phyloP scores from a whole-genome alignment of 352 stramenopile genomes.

The Phytophthora idaei region DNA sequence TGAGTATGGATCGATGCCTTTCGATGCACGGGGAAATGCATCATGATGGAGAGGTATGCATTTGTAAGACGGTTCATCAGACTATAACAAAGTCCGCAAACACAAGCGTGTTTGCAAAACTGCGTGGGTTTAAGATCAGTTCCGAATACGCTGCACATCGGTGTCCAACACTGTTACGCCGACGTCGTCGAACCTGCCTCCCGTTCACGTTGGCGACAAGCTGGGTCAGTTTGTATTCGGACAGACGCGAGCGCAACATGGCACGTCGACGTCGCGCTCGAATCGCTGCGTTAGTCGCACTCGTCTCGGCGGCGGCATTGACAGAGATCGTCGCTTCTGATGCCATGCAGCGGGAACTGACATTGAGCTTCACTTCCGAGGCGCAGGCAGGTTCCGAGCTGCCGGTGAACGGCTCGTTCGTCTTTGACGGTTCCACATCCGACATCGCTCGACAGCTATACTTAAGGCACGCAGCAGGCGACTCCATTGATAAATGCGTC shows the following conservation, averaged over 20 bases:
- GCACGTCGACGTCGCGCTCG: slow-evolving; percentile 21
- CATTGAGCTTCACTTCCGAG: slow-evolving; percentile 26
- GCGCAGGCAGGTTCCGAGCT: slow-evolving; percentile 16
- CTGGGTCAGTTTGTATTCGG: slow-evolving; percentile 26
- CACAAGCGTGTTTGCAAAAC: not conserved
- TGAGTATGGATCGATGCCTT: slow-evolving; percentile 10
- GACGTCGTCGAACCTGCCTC: slow-evolving; percentile 6
- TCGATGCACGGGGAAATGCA: slow-evolving; percentile 5
- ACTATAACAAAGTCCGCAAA: not conserved
- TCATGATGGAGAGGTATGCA: slow-evolving; percentile 21
- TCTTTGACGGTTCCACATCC: slow-evolving; percentile 38
- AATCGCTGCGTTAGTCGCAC: slow-evolving; percentile 7
- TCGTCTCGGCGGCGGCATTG: slow-evolving; percentile 8
- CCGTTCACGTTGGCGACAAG: slow-evolving; percentile 11
- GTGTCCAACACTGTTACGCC: slow-evolving; percentile 7
- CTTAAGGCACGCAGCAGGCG: slow-evolving; percentile 29
- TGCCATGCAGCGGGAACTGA: slow-evolving; percentile 14
- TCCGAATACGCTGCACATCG: slow-evolving; percentile 27
- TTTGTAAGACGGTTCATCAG: slow-evolving; percentile 11
- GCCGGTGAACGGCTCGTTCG: slow-evolving; percentile 33
- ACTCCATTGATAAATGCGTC: slow-evolving; percentile 11
- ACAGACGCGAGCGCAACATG: slow-evolving; percentile 27
- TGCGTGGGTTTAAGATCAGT: slow-evolving; percentile 26
- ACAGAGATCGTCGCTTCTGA: slow-evolving; percentile 7
- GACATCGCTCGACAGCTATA: slow-evolving; percentile 44